Percentiles rank a stretch among this genome's conserved stretches.
Conservation (phyloP, 1,284 basidiomycete genomes). For the Rhodotorula sp. region DNA sequence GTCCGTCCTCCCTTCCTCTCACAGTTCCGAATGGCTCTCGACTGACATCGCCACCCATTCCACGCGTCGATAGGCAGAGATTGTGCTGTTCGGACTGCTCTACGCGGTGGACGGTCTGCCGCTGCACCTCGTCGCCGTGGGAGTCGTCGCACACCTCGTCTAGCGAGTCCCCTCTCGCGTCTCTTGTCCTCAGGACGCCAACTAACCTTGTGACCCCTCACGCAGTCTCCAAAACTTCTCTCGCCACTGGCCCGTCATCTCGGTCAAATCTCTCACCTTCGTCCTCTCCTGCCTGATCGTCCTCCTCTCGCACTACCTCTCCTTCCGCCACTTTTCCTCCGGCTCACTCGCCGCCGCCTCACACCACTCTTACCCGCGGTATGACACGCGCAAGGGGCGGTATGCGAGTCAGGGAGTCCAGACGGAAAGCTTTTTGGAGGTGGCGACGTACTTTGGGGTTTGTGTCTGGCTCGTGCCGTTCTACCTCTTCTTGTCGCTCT, state of each 20-base stretch:
- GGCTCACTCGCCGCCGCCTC: conserved; percentile 49
- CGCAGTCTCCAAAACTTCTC: conserved; percentile 72
- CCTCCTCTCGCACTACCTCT: conserved; percentile 82
- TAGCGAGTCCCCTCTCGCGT: conserved; percentile 52
- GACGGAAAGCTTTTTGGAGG: conserved; percentile 65
- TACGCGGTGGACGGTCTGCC: conserved; percentile 77
- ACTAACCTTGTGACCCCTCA: not conserved
- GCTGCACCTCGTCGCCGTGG: conserved; percentile 66
- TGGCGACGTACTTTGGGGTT: conserved; percentile 85
- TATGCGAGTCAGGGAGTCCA: not conserved
- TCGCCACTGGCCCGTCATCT: conserved; percentile 80
- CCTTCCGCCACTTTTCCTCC: conserved; percentile 88
- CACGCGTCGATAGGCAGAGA: conserved; percentile 60
- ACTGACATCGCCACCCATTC: not conserved
- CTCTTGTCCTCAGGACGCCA: not conserved
- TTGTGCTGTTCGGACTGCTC: conserved; percentile 70
- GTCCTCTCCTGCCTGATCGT: conserved; percentile 77
- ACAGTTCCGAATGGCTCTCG: not conserved
- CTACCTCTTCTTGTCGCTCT: conserved; percentile 77
- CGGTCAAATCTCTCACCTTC: conserved; percentile 76
- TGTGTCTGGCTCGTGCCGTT: conserved; percentile 73
- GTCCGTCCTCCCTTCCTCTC: conserved; percentile 52
- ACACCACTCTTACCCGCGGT: not conserved
- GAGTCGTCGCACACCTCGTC: conserved; percentile 73
- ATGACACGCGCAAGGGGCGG: not conserved